Evolutionary conservation across 768 basidiomycete species (phyloP), one percentile per base, ranked within the genome.

Genomic region (Phylloporus rhodoxanthus): DNA sequence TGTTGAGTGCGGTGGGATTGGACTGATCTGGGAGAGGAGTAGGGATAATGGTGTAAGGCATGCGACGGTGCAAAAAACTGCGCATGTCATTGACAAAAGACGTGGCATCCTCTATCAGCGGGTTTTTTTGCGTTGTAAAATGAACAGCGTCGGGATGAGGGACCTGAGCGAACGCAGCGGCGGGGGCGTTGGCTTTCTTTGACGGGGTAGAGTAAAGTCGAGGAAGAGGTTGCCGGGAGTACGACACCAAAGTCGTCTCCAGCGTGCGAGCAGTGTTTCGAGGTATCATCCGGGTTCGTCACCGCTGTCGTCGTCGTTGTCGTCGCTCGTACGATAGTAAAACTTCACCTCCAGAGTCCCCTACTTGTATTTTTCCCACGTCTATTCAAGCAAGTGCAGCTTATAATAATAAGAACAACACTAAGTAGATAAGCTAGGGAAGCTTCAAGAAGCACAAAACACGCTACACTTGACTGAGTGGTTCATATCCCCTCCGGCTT

Each of bases 201-300:
- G 84, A 74, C 13, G 84, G 81, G 0, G 84, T 75, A 15, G 85
- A 85, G 65, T 84, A 86, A 39, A 84, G 74, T 55, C 85, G 80
- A 36, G 82, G 82, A 49, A 87, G 80, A 57, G 72, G 61, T 64
- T 85, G 83, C 23, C 85, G 75, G 62, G 84, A 70, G 68, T 65
- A 85, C 70, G 76, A 77, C 76, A 81, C 56, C 56, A 72, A 71
- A 72, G 75, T 68, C 62, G 70, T 71, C 63, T 65, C 65, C 34
- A 65, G 19, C 21, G 17, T 58, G 42, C 50, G 64, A 39, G 64
- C 17, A 54, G 67, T 55, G 4, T 52, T 53, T 43, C 68, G 64
- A 59, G 61, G 57, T 56, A 70, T 51, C 66, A 69, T 68, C 43
- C 43, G 20, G 28, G 33, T 50, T 47, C 33, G 48, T 19, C 43